A percentile compares a stretch with the other conserved stretches of the same genome.
phyloP scores from a whole-genome alignment of 805 yeast genomes.

The Metschnikowia lunata region DNA sequence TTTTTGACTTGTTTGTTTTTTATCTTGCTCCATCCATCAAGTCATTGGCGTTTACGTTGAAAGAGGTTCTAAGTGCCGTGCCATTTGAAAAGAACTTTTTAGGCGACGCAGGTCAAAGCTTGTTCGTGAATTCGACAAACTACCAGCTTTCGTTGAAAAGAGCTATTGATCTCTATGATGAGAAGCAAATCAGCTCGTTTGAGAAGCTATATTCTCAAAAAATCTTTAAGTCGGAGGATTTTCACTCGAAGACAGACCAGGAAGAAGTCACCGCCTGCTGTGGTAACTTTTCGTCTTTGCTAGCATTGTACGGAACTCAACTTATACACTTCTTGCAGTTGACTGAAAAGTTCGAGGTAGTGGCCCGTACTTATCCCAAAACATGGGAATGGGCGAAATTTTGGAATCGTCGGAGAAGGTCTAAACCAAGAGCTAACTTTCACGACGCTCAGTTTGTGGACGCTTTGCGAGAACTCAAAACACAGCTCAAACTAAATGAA shows the following conservation, averaged over 20 bases:
- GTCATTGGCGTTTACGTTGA: conserved; percentile 59
- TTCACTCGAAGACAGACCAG: conserved; percentile 50
- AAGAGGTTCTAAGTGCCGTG: conserved; percentile 54
- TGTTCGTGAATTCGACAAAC: conserved; percentile 39
- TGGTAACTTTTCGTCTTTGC: conserved; percentile 68
- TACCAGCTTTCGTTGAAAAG: conserved; percentile 43
- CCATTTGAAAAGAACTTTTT: conserved; percentile 44
- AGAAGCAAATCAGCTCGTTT: conserved; percentile 55
- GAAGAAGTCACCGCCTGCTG: conserved; percentile 84
- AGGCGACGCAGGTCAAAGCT: conserved; percentile 20
- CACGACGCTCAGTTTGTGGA: conserved; percentile 16
- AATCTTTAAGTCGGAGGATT: conserved; percentile 37
- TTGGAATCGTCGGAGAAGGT: conserved; percentile 34
- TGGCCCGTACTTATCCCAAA: conserved; percentile 19
- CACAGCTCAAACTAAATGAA: conserved; percentile 8
- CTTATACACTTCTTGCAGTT: conserved; percentile 44
- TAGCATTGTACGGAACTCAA: conserved; percentile 61
- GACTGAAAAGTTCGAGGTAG: conserved; percentile 37
- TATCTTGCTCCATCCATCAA: conserved; percentile 70
- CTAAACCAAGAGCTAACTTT: background rate
- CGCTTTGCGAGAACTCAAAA: conserved; percentile 17
- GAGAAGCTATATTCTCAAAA: conserved; percentile 53
- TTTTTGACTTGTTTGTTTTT: conserved; percentile 63
- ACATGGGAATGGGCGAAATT: conserved; percentile 52
- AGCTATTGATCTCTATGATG: conserved; percentile 54